These are phyloP conservation scores for Claviceps sp. DNA, from an alignment of 2,329 filamentous ascomycete species.

Conservation along the genomic window DNA sequence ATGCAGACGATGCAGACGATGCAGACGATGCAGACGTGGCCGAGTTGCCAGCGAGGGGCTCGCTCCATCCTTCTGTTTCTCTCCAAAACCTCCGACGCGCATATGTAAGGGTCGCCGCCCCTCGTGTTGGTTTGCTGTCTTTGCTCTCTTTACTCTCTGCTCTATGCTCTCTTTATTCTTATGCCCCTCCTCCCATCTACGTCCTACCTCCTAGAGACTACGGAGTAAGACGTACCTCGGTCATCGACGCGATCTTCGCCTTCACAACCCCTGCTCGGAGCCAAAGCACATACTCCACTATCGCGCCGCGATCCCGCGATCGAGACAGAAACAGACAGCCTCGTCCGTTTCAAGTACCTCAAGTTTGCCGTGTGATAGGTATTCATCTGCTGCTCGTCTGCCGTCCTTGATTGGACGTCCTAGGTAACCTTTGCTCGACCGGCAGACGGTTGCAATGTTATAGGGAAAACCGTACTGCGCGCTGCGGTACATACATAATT, in stretches of 20 bases:
- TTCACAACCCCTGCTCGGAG: background rate
- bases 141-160: too few species aligned
- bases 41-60: background rate
- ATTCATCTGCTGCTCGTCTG: background rate
- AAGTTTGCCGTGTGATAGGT: background rate
- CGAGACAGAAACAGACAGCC: background rate
- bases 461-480: slow-evolving; percentile 17
- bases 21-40: background rate
- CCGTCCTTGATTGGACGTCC: background rate
- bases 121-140: too few species aligned
- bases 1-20: background rate
- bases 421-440: slow-evolving; percentile 6
- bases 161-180: too few species aligned
- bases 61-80: too few species aligned
- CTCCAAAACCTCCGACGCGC: too few species aligned
- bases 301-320: background rate
- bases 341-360: background rate
- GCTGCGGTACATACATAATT: slow-evolving; percentile 12
- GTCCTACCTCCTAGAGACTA: too few species aligned
- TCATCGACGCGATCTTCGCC: too few species aligned
- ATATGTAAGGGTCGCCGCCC: too few species aligned
- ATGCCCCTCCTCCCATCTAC: too few species aligned
- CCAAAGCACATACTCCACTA: background rate
- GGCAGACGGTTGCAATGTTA: slow-evolving; percentile 10
- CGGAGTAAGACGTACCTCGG: too few species aligned